Evolutionary conservation across 2,329 filamentous ascomycete species (phyloP).

Genomic region (Xylariales sp.): DNA sequence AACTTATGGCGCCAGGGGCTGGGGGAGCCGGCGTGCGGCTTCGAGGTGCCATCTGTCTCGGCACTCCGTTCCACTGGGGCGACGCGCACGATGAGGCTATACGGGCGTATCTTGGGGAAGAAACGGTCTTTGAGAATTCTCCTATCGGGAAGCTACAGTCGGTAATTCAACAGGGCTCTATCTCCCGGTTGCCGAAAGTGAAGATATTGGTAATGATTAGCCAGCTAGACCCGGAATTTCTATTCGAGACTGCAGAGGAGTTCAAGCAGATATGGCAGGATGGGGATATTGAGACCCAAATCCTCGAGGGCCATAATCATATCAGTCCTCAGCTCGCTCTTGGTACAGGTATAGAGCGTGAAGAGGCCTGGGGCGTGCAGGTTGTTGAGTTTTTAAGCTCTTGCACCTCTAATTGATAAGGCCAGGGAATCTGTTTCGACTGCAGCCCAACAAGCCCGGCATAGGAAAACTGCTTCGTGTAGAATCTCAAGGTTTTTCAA

Average conservation of each 20-base stretch:
- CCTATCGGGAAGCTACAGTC: constrained; percentile 41
- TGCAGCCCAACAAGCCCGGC: no score
- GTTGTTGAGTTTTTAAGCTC: constrained; percentile 44
- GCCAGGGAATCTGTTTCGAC: not conserved
- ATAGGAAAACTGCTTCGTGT: no score
- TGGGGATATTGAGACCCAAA: constrained; percentile 36
- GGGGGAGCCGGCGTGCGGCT: constrained; percentile 38
- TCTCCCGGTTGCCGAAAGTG: constrained; percentile 35
- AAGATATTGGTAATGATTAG: constrained; percentile 43
- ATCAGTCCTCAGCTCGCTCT: constrained; percentile 47
- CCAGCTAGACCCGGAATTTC: constrained; percentile 46
- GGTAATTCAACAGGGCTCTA: constrained; percentile 33
- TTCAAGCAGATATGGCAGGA: constrained; percentile 42
- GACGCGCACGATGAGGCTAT: constrained; percentile 39
- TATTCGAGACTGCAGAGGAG: constrained; percentile 41
- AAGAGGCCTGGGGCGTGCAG: constrained; percentile 48
- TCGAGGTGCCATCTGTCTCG: constrained; percentile 41
- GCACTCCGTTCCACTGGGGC: constrained; percentile 46
- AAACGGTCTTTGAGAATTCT: constrained; percentile 41
- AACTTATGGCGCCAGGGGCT: constrained; percentile 27
- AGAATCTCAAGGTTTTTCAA: no score
- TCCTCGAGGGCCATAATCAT: constrained; percentile 48
- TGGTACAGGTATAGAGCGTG: constrained; percentile 46
- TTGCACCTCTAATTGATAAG: constrained; percentile 25
- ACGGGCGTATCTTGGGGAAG: constrained; percentile 43